Evolutionary conservation across 1,284 basidiomycete species (phyloP), one percentile per base, ranked within the genome.

Genomic region (Ustilago cynodontis): DNA sequence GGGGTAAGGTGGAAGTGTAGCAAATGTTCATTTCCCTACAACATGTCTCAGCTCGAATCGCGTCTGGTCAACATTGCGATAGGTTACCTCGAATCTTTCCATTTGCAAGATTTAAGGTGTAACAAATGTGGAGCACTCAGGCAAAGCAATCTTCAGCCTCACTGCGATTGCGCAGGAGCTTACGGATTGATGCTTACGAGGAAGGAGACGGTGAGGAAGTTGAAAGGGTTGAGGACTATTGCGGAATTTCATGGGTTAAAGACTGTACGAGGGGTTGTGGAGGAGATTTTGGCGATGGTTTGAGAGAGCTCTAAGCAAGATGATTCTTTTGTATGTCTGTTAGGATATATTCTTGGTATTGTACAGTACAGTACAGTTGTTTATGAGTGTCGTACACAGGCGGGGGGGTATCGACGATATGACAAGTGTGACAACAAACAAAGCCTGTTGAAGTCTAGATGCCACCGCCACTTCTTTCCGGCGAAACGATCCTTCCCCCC

Each of bases 121-220:
- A 87, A 88, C 22, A 94, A 93, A 81, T 99, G 97, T 88, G 91
- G 92, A 81, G 92, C 94, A 87, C 90, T 96, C 69, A 93, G 93
- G 79, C 90, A 92, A 60, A 92, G 94, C 81, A 95, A 95, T 82
- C 89, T 98, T 33, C 92, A 93, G 14, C 88, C 91, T 63, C 92
- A 93, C 66, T 98, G 96, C 84, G 88, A 89, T 33, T 99, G 97
- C 86, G 55, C 94, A 8, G 96, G 95, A 18, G 31, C 61, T 2
- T 86, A 77, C 67, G 79, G 77, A 1, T 59, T 82, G 58, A 77
- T 78, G 60, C 66, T 77, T 7, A 78, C 74, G 35, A 58, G 78
- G 29, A 74, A 77, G 49, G 82, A 83, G 29, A 82, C 80, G 47
- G 18, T 79, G 49, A 71, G 71, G 43, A 78, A 66, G 56, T 53